Base-by-base conservation (phyloP, 192 early-diverging fungal genomes). In the Powellomyces hirtus region DNA sequence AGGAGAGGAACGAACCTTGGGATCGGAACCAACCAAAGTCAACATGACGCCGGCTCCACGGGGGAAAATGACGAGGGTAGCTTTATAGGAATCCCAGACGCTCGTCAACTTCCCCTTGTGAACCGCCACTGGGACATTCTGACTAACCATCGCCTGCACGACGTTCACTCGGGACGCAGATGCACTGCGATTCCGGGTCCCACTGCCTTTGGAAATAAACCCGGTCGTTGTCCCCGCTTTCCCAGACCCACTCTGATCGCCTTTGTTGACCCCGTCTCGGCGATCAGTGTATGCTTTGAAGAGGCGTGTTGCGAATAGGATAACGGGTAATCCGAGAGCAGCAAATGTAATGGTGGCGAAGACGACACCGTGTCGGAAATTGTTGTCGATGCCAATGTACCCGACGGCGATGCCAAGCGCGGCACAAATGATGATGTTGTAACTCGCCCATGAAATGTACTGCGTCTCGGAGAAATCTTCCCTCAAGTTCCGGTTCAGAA, bases 381-480 rank as follows among this genome's bases (percentile, higher is more conserved):
- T 26, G 26, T 18, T 53, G 8, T 53, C 51, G 26, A 53, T 11
- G 26, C 26, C 26, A 8, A 53, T 11, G 26, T 53, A 53, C 26
- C 51, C 51, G 26, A 27, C 24, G 13, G 51, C 51, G 26, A 53
- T 11, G 51, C 13, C 51, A 8, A 53, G 26, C 26, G 51, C 51
- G 51, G 51, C 10, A 26, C 51, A 53, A 24, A 53, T 24, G 7
- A 53, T 11, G 26, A 53, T 53, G 26, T 53, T 53, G 26, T 53
- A 53, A 11, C 16, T 20, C 7, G 51, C 51, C 16, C 26, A 53
- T 53, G 51, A 53, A 8, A 53, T 53, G 26, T 20, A 53, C 16
- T 53, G 51, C 51, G 51, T 53, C 26, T 53, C 51, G 16, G 51
- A 53, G 51, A 53, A 53, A 26, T 53, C 51, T 53, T 53, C 51